Evolutionary conservation across 1,284 basidiomycete genomes (phyloP).

Genomic region (Megacollybia platyphylla): DNA sequence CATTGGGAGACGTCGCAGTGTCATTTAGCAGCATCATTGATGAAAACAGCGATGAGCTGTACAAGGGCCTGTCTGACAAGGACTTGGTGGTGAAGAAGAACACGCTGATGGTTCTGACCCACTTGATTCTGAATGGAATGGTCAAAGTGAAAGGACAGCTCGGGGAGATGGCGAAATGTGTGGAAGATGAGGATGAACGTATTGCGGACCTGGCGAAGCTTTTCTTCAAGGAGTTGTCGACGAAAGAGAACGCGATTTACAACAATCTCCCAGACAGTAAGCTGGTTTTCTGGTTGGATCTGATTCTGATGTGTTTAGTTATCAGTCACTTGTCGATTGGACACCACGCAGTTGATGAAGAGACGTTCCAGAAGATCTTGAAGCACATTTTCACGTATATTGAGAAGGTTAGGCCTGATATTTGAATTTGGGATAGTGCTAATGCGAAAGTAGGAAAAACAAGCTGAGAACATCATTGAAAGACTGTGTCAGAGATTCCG

Average conservation of each 20-base stretch:
- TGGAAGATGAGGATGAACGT: conserved; percentile 85
- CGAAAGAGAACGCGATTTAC: conserved; percentile 99
- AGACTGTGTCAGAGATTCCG: conserved; percentile 94
- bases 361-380: conserved; percentile 87
- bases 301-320: conserved; percentile 31
- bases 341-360: conserved; percentile 88
- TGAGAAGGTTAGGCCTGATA: conserved; percentile 60
- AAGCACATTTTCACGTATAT: conserved; percentile 94
- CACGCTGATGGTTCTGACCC: conserved; percentile 96
- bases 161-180: conserved; percentile 98
- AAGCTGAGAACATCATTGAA: conserved; percentile 91
- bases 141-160: conserved; percentile 99
- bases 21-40: conserved; percentile 95
- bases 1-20: conserved; percentile 92
- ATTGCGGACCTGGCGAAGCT: conserved; percentile 91
- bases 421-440: background rate
- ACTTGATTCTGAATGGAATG: conserved; percentile 97
- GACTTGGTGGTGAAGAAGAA: conserved; percentile 96
- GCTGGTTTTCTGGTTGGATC: conserved; percentile 9
- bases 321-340: conserved; percentile 92
- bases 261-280: conserved; percentile 90
- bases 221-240: conserved; percentile 93
- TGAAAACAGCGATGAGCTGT: conserved; percentile 92
- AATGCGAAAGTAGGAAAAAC: conserved; percentile 59
- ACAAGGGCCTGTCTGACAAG: conserved; percentile 82